Conservation (phyloP, 768 basidiomycete species). For the Nidula microcarpa region DNA sequence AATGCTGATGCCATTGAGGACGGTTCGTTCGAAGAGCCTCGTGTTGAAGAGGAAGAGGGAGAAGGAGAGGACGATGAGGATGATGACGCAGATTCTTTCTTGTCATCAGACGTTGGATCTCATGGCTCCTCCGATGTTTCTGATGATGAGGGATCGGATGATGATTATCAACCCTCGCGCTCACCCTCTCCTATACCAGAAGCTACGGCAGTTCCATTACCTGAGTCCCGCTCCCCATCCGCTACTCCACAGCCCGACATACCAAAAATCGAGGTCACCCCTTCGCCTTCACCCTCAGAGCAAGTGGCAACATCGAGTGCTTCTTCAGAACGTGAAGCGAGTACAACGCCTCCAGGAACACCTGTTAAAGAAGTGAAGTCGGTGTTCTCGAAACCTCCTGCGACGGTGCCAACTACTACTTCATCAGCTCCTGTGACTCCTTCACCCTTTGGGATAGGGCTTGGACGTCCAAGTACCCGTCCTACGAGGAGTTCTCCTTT, state of each 20-base stretch:
- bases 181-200: slow-evolving; percentile 17
- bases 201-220: slow-evolving; percentile 31
- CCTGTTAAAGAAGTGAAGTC: slow-evolving; percentile 41
- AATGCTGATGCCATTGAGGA: slow-evolving; percentile 14
- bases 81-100: slow-evolving; percentile 21
- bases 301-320: slow-evolving; percentile 14
- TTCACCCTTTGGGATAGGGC: slow-evolving; percentile 38
- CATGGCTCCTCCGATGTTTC: slow-evolving; percentile 8
- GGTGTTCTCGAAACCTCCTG: slow-evolving; percentile 32
- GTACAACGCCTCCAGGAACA: slow-evolving; percentile 66
- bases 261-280: slow-evolving; percentile 34
- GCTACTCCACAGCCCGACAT: slow-evolving; percentile 55
- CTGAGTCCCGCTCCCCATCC: slow-evolving; percentile 49
- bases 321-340: slow-evolving; percentile 34
- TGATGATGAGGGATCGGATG: slow-evolving; percentile 12
- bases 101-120: slow-evolving; percentile 17
- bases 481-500: slow-evolving; percentile 78
- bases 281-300: slow-evolving; percentile 27
- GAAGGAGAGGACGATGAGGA: slow-evolving; percentile 18
- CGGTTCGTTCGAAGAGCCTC: too few species aligned
- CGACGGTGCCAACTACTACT: slow-evolving; percentile 23
- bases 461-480: slow-evolving; percentile 59
- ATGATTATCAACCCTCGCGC: slow-evolving; percentile 12
- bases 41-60: slow-evolving; percentile 19
- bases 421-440: slow-evolving; percentile 22